Evolutionary conservation across 1,139 yeast genomes (phyloP), one percentile per base, ranked within the genome.

Genomic region (Lodderomyces oxycetoniae): DNA sequence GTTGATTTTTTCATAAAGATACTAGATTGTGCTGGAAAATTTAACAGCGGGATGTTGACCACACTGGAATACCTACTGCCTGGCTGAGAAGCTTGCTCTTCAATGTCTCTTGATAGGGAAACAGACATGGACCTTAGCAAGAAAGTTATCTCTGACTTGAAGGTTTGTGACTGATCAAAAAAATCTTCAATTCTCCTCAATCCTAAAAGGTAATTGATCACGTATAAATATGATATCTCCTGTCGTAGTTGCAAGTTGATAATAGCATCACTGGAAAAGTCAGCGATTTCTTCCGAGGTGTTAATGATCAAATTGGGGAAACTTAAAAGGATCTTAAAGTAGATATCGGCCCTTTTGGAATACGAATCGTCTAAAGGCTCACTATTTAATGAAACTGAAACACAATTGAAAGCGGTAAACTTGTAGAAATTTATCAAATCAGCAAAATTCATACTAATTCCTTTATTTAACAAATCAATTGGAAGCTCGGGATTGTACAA

Each of bases 151-250:
- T 62, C 67, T 1, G 38, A 24, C 15, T 38, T 36, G 32, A 50
- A 55, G 10, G 46, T 27, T 4, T 37, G 22, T 2, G 49, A 39
- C 1, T 55, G 53, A 4, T 45, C 41, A 1, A 56, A 33, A 7
- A 59, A 32, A 21, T 54, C 50, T n/a, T 44, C 42, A 29, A 63
- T 35, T 20, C 47, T 49, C 2, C 45, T 38, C 12, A 55, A 34
- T 15, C 48, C 43, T 12, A 59, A 41, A 13, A 62, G 38, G 36
- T 49, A 49, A 36, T 63, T 63, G 13, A 64, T 34, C 1, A 60
- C 37, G 33, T 48, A 64, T 39, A 62, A 32, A 33, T 63, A 45
- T 3, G 70, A 53, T 8, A 63, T 49, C 37, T 65, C 70, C 32
- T 59, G 65, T 34, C 70, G 48, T 30, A 55, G 61, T 4, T 31